Base-by-base conservation (phyloP, 2,329 filamentous ascomycete species). In the Talaromyces albobiverticillius region DNA sequence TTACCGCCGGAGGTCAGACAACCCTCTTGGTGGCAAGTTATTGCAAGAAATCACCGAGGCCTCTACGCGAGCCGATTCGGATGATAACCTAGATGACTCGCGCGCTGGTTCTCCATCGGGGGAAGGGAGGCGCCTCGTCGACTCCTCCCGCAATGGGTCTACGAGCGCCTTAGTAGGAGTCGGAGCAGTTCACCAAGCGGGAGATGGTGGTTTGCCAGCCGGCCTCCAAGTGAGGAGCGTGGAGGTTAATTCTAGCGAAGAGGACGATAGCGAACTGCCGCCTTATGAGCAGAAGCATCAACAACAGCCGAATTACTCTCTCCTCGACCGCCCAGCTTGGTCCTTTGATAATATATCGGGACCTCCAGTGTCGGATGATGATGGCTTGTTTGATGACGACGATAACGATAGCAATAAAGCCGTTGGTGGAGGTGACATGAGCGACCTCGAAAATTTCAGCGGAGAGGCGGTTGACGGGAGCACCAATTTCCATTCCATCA, bases 61-160 rank as follows among this genome's bases (percentile, higher is more conserved):
- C 53, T 88, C 82, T 59, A 79, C 81, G 56, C 73, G 79, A 47
- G 76, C 75, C 49, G 81, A 82, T 47, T 68, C 71, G 55, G 53
- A 55, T 18, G 74, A 77, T 36, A 74, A 76, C 11, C 67, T 65
- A 22, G 54, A 60, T 20, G 68, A 67, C 46, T 78, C 76, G 25
- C 72, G 72, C 56, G 71, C 73, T 38, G 71, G 75, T 60, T 75
- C 76, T 58, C 77, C 79, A 61, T 74, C 84, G 86, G 89, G 90
- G 87, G 89, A 95, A 87, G 90, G 83, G 76, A 84, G 78, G 84
- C 87, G 88, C 83, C 88, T 90, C 87, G 89, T 81, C 86, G 86
- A 81, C 84, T 90, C 84, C 84, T 93, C 86, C 86, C 87, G 79
- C 80, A 85, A 78, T 93, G 90, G 89, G 83, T 93, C 86, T 87